Evolutionary conservation across 176 grass and related monocot genomes (phyloP), one percentile per base, ranked within the genome.

Genomic region (Aegilops umbellulata): DNA sequence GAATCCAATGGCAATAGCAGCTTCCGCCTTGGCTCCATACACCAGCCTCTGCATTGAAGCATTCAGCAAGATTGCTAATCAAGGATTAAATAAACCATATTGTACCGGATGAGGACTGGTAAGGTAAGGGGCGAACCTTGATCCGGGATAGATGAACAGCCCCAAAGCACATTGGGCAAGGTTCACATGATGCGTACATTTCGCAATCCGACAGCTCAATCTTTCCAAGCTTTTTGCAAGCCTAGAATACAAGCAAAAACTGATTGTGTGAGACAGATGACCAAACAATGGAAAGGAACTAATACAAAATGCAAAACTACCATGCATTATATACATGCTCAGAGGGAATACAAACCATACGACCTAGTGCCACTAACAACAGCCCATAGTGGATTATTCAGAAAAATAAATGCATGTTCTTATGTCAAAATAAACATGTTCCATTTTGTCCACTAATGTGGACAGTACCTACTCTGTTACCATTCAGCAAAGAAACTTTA

Each of bases 141-240:
- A 98, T 93, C 62, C 93, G 80, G 36, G 95, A 98, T 65, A 98
- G 89, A 94, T 98, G 95, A 58, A 98, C 94, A 68, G 95, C 95
- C 41, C 95, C 95, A 66, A 98, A 98, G 73, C 95, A 98, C 95
- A 98, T 95, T 7, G 95, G 95, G 61, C 95, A 98, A 32, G 93
- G 95, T 77, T 98, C 95, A 80, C 95, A 95, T 10, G 95, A 98
- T 22, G 95, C 95, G 81, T 92, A 98, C 67, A 98, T 94, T 87
- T 98, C 93, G 46, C 95, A 98, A 70, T 98, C 95, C 0, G 93
- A 87, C 32, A 98, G 81, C 82, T 98, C 95, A 26, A 98, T 95
- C 84, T 98, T 95, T 60, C 93, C 95, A 69, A 98, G 95, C 77
- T 91, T 98, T 88, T 92, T 94, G 78, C 95, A 98, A 81, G 95